Evolutionary conservation across 2,329 filamentous ascomycete species (phyloP).

Genomic region (Apiospora saccharicola): DNA sequence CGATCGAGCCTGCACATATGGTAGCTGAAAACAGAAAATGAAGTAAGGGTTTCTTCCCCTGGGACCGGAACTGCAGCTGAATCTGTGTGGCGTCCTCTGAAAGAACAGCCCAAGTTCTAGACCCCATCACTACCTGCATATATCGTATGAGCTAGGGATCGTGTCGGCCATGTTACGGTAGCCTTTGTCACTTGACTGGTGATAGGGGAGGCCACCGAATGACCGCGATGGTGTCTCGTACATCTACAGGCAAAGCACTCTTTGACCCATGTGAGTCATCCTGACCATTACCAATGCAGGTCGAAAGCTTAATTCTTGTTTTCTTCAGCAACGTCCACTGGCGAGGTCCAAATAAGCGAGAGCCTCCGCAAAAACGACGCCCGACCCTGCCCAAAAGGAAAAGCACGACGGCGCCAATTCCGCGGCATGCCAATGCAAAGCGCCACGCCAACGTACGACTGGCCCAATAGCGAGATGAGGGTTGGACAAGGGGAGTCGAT

Average conservation of each 20-base stretch:
- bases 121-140: neutral
- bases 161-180: neutral
- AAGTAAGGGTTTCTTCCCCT: neutral
- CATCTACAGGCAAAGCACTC: neutral
- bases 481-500: conserved; percentile 16
- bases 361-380: neutral
- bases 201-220: neutral
- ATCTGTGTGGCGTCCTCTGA: neutral
- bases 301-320: neutral
- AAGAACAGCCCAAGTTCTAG: neutral
- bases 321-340: neutral
- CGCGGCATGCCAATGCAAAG: neutral
- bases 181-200: neutral
- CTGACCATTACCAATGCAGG: neutral
- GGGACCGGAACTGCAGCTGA: neutral
- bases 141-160: neutral
- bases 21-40: neutral
- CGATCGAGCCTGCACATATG: neutral
- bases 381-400: conserved; percentile 5
- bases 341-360: neutral
- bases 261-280: neutral
- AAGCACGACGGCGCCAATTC: neutral
- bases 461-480: conserved; percentile 11
- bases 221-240: neutral
- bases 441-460: neutral